A percentile compares a stretch with the other conserved stretches of the same genome.
phyloP scores from a whole-genome alignment of 2,329 filamentous ascomycete genomes.

The Ophiostoma himal-ulmi region DNA sequence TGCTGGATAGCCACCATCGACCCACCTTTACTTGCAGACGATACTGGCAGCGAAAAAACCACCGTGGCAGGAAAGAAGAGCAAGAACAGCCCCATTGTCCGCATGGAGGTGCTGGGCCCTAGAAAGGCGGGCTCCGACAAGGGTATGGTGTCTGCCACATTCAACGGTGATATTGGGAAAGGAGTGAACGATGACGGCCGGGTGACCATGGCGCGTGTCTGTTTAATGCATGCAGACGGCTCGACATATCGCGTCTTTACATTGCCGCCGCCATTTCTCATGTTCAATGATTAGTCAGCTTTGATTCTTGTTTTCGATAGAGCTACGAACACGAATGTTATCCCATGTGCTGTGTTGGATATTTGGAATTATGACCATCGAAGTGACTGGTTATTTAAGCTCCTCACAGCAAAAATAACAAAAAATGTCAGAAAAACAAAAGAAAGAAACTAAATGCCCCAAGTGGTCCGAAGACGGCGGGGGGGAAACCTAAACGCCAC shows the following conservation, averaged over 20 bases:
- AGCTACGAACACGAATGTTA: too few species aligned
- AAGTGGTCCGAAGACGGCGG: neutral
- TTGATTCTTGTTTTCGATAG: too few species aligned
- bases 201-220: conserved; percentile 43
- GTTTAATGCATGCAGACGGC: conserved; percentile 45
- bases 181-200: neutral
- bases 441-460: neutral
- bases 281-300: conserved; percentile 16
- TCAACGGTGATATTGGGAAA: neutral
- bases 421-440: neutral
- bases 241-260: conserved; percentile 45
- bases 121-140: conserved; percentile 27
- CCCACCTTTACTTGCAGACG: neutral
- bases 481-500: neutral
- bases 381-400: neutral
- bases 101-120: conserved; percentile 48
- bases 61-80: neutral
- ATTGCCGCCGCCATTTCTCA: conserved; percentile 32
- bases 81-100: conserved; percentile 28
- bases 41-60: neutral
- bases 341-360: too few species aligned
- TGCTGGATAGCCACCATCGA: conserved; percentile 22
- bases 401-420: neutral
- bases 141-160: neutral
- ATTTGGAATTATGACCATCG: too few species aligned